Evolutionary conservation across 2,329 filamentous ascomycete genomes (phyloP), one percentile per base, ranked within the genome.

Genomic region (Onygena corvina): DNA sequence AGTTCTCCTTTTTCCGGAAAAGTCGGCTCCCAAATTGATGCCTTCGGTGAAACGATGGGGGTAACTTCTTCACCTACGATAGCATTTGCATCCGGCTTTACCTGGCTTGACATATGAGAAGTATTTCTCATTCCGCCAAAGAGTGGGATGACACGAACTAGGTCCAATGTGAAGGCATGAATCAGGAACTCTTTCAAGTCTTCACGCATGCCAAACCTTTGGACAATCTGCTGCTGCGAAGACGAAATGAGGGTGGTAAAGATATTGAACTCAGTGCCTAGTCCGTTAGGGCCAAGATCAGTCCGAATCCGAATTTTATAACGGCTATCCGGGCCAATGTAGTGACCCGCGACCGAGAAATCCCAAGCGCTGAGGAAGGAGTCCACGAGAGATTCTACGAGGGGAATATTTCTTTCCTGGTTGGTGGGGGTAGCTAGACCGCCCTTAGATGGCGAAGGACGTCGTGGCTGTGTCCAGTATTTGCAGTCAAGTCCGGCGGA

Each of bases 331-430:
- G 59, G 53, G 1, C 60, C 62, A 31, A 59, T 48, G 33, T 76
- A 58, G 1, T 58, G 57, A 7, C 67, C 61, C 1, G 60, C 62
- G 30, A 70, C 64, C 2, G 64, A 65, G 1, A 68, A 69, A 53
- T 74, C 68, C 1, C 74, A 60, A 6, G 66, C 65, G 3, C 61
- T 58, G 6, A 69, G 61, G 49, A 76, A 67, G 1, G 63, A 58
- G 31, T 63, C 60, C 2, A 75, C 58, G 1, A 72, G 62, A 1
- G 59, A 54, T 54, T 76, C 73, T 16, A 67, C 61, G 21, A 4
- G 59, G 47, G 3, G 55, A 20, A 11, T 48, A 40, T 53, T 50
- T 9, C 20, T 38, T 14, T 46, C 55, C 16, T 58, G 54, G 30
- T 48, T 51, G 27, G 25, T 55, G 42, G 51, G 50, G 18, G 57